Evolutionary conservation across 129 eudicot species (phyloP), one percentile per base, ranked within the genome.

Genomic region (Flaveria brownii): DNA sequence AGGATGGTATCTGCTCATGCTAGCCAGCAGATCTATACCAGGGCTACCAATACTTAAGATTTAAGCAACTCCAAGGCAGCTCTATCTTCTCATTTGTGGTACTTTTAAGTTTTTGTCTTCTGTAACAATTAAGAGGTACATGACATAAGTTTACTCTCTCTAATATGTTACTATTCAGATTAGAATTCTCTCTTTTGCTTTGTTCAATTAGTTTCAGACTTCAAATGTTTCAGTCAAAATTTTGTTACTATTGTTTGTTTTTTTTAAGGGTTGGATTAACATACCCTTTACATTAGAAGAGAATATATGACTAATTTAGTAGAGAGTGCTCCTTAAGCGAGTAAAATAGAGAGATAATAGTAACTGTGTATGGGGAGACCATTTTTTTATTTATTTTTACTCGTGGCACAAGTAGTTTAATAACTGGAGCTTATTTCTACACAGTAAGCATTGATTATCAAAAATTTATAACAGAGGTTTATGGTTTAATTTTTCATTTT

Each of bases 21-120:
- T 28, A 88, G 93, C 84, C 93, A 89, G 77, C 94, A 89, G 78
- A 89, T 89, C 59, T 89, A 86, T 64, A 89, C 94, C 69, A 89
- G 94, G 84, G 94, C 94, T 52, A 89, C 94, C 10, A 89, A 86
- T 62, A 89, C 94, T 66, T 86, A 74, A 67, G 51, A 71, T 56
- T 8, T 61, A 9, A 15, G 28, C 25, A 56, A 10, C 68, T 2
- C 3, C 25, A 28, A 33, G 42, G 26, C 77, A 18, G 70, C 61
- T 59, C 14, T 70, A 0, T 70, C 13, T 59, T 70, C 18, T 30
- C 9, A 42, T 70, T 78, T 62, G 1, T 61, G 55, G 30, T 71
- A 30, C 36, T 30, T 22, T 3, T 16, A n/a, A 33, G 55, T 49
- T 79, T 78, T 61, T 62, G 13, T 78, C 14, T 60, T 46, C 8